These are phyloP conservation scores for Umbelopsis ramanniana DNA, from an alignment of 192 early-diverging fungal genomes.

Conservation along the genomic window DNA sequence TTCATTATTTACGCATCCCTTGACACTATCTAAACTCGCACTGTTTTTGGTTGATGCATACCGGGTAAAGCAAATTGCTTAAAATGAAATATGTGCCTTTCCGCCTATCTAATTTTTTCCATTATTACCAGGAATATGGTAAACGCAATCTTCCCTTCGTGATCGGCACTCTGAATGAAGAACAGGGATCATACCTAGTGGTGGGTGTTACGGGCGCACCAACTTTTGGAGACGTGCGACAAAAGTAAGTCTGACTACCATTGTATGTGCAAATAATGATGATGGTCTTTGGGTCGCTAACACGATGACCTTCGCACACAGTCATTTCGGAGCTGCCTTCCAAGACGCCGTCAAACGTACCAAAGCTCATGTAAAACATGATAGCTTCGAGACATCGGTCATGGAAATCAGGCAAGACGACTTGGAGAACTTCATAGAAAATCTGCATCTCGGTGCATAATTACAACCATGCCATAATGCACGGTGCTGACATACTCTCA, in stretches of 20 bases:
- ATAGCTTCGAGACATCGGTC: conserved; percentile 85
- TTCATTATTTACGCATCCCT: conserved; percentile 59
- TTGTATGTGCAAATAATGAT: neutral
- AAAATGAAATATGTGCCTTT: neutral
- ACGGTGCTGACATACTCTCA: neutral
- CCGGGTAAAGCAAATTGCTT: conserved; percentile 46
- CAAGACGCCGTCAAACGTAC: conserved; percentile 71
- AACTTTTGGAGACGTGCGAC: conserved; percentile 49
- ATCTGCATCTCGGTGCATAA: conserved; percentile 29
- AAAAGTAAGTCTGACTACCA: conserved; percentile 44
- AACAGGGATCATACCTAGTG: conserved; percentile 67
- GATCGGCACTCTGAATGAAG: conserved; percentile 71
- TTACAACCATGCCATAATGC: neutral
- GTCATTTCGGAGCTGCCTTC: conserved; percentile 84
- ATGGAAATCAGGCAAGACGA: conserved; percentile 80
- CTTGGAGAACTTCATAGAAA: conserved; percentile 68
- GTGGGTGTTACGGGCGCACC: conserved; percentile 65
- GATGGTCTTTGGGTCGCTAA: neutral
- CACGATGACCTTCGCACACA: conserved; percentile 33
- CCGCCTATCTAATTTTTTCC: conserved; percentile 24
- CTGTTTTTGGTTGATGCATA: conserved; percentile 82
- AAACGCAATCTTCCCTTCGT: conserved; percentile 78
- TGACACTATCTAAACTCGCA: conserved; percentile 77
- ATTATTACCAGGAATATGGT: conserved; percentile 62
- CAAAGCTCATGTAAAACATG: conserved; percentile 65